phyloP scores from a whole-genome alignment of 2,329 filamentous ascomycete genomes.

The Epichloe bromicola region DNA sequence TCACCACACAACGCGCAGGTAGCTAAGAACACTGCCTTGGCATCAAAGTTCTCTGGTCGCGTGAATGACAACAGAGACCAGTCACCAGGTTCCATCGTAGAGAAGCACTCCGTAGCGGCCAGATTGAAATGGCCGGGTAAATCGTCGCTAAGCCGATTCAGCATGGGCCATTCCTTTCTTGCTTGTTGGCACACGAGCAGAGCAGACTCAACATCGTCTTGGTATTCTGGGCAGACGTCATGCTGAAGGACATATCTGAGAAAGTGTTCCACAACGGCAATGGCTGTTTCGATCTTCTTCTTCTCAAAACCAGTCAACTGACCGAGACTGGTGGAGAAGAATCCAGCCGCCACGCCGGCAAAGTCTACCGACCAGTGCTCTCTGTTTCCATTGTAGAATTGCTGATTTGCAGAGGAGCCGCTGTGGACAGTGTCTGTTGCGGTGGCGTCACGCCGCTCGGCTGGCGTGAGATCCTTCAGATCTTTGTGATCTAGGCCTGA shows the following conservation, averaged over 20 bases:
- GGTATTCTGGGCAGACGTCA: constrained; percentile 74
- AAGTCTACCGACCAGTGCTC: constrained; percentile 73
- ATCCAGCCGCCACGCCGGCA: constrained; percentile 60
- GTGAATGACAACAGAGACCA: constrained; percentile 17
- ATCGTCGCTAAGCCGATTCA: constrained; percentile 33
- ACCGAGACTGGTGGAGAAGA: constrained; percentile 51
- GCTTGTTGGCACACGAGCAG: constrained; percentile 53
- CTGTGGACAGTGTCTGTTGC: constrained; percentile 47
- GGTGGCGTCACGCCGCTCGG: constrained; percentile 48
- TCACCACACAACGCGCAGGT: constrained; percentile 28
- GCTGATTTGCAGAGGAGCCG: constrained; percentile 26
- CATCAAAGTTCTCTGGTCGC: constrained; percentile 27
- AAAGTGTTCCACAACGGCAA: constrained; percentile 68
- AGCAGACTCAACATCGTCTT: constrained; percentile 51
- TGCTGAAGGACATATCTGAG: constrained; percentile 78
- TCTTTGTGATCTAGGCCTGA: constrained; percentile 47
- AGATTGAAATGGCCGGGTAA: constrained; percentile 72
- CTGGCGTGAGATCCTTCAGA: constrained; percentile 37
- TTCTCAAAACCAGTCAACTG: constrained; percentile 42
- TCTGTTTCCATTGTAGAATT: constrained; percentile 37
- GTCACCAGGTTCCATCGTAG: constrained; percentile 18
- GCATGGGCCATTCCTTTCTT: constrained; percentile 50
- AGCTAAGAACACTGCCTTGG: constrained; percentile 29
- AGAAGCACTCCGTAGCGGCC: constrained; percentile 58
- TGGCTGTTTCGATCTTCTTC: constrained; percentile 40